phyloP scores from a whole-genome alignment of 306 rosid species.

The Cicer chorassanicum region DNA sequence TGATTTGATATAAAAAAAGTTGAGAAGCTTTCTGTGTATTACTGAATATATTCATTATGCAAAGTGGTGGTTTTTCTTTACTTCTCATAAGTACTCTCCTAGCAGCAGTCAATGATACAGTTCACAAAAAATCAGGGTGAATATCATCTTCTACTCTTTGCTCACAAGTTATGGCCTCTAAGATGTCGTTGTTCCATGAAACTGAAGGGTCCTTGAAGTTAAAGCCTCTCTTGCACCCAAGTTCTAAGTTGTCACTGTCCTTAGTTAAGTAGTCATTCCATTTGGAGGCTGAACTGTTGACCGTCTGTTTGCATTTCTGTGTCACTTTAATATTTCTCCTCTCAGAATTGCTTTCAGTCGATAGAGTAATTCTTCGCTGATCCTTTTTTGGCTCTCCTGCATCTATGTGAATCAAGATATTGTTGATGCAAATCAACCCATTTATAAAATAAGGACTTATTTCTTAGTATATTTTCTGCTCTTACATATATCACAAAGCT shows the following conservation, averaged over 20 bases:
- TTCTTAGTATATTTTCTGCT: not conserved
- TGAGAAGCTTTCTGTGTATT: not conserved
- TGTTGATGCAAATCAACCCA: not conserved
- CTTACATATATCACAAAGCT: not conserved
- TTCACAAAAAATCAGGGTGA: slow-evolving; percentile 81
- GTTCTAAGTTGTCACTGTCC: slow-evolving; percentile 42
- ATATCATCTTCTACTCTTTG: slow-evolving; percentile 75
- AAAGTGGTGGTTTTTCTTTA: not conserved
- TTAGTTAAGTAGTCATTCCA: slow-evolving; percentile 67
- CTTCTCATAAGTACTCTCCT: not conserved
- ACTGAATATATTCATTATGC: not conserved
- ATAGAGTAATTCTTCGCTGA: slow-evolving; percentile 26
- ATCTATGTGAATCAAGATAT: slow-evolving; percentile 14
- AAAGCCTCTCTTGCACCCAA: not conserved
- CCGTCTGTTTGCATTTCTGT: slow-evolving; percentile 36
- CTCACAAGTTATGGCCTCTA: slow-evolving; percentile 52
- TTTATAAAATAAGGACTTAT: not conserved
- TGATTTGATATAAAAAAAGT: not conserved
- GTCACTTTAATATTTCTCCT: slow-evolving; percentile 32
- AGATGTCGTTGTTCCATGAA: slow-evolving; percentile 18
- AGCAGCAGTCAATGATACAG: not conserved
- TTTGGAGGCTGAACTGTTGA: slow-evolving; percentile 54
- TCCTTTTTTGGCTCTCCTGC: slow-evolving; percentile 45
- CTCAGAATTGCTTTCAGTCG: slow-evolving; percentile 35
- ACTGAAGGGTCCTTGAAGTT: slow-evolving; percentile 25